These are phyloP conservation scores for Sphaceloma murrayae DNA, from an alignment of 2,329 filamentous ascomycete genomes.

Conservation along the genomic window DNA sequence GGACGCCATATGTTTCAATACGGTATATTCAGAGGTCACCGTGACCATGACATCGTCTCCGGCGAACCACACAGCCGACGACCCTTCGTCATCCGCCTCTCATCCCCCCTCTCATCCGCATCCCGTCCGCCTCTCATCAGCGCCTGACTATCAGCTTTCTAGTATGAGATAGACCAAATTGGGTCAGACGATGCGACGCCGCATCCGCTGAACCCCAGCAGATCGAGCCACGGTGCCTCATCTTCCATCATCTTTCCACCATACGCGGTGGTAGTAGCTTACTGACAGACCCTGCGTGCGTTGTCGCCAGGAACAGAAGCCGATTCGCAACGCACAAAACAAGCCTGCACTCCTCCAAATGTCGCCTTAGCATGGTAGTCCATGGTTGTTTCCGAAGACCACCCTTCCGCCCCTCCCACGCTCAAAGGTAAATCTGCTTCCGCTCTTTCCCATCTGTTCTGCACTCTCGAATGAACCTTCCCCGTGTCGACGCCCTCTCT, in stretches of 20 bases:
- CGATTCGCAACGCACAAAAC: conserved; percentile 1
- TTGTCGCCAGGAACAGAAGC: background rate
- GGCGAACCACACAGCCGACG: conserved; percentile 1
- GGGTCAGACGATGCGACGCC: too few species aligned
- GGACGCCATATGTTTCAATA: conserved; percentile 9
- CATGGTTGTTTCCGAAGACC: background rate
- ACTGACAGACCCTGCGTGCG: conserved; percentile 13
- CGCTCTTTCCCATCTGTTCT: background rate
- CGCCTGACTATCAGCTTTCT: too few species aligned
- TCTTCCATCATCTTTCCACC: too few species aligned
- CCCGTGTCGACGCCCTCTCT: too few species aligned
- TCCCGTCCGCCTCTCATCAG: background rate
- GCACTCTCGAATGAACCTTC: too few species aligned
- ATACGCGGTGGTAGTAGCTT: too few species aligned
- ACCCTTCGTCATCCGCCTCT: too few species aligned
- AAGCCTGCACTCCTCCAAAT: background rate
- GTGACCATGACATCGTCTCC: conserved; percentile 10
- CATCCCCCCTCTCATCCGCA: conserved; percentile 1
- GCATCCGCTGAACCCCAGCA: conserved; percentile 5
- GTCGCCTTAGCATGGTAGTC: conserved; percentile 3
- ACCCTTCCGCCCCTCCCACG: conserved; percentile 4
- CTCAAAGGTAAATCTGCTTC: conserved; percentile 2
- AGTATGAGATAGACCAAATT: too few species aligned
- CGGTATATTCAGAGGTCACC: too few species aligned
- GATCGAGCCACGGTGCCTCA: too few species aligned